phyloP scores from a whole-genome alignment of 2,329 filamentous ascomycete species.

The Fusarium metavorans region DNA sequence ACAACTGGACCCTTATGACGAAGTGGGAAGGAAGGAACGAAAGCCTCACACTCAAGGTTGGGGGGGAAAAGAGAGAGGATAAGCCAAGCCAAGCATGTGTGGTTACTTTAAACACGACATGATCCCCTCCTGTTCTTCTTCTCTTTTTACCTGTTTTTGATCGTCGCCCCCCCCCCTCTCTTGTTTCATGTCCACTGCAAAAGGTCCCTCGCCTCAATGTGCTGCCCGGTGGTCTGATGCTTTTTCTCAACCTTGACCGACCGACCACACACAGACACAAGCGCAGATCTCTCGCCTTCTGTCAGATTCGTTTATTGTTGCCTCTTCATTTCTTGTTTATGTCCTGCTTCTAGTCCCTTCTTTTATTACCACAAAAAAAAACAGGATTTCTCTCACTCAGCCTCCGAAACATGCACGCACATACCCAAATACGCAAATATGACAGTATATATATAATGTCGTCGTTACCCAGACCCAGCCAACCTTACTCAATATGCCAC shows the following conservation, averaged over 20 bases:
- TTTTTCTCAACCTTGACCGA: not conserved
- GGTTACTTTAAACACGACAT: not conserved
- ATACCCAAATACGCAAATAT: not conserved
- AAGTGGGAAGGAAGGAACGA: constrained; percentile 2
- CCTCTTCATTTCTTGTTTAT: not conserved
- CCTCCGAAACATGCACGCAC: not conserved
- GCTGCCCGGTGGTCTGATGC: constrained; percentile 21
- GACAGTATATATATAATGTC: not conserved
- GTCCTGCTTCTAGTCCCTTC: constrained; percentile 4
- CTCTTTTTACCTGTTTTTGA: not conserved
- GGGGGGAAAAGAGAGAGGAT: not conserved
- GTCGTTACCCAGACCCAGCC: constrained; percentile 2
- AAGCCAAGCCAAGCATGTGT: not conserved
- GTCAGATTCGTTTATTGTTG: not conserved
- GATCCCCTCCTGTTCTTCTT: not conserved
- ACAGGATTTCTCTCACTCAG: not conserved
- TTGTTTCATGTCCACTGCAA: not conserved
- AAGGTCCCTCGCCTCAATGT: constrained; percentile 18
- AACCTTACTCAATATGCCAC: not conserved
- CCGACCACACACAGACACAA: not conserved
- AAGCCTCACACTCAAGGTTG: not conserved
- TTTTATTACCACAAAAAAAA: not conserved
- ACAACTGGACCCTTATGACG: constrained; percentile 40
- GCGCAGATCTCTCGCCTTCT: not conserved
- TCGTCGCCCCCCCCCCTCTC: not conserved